Evolutionary conservation across 768 basidiomycete species (phyloP), one percentile per base, ranked within the genome.

Genomic region (Suillus luteus): DNA sequence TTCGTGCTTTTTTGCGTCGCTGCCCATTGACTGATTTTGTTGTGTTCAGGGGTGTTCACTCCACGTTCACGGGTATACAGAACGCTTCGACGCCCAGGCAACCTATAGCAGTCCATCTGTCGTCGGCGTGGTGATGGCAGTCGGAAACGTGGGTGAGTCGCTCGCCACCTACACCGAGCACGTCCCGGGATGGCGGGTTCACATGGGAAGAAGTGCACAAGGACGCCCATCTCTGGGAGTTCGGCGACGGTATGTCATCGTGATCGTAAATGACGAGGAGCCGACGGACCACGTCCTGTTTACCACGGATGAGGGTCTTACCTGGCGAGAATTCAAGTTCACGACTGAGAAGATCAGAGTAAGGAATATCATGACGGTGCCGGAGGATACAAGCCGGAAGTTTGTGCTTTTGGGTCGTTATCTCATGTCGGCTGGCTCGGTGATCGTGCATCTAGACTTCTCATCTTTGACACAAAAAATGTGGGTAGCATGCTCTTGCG

Each of bases 131-230:
- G 83, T 99, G 76, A 92, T 99, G 85, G 97, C 91, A 1, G 95
- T 98, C 52, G 97, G 97, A 9, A 99, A 94, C 69, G 96, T 99
- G 15, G 97, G 97, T 46, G 90, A 94, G 66, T 72, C 78, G 1
- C 85, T 99, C 2, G 87, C 85, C 0, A 79, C 88, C 0, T 99
- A 99, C 78, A 83, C 81, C 4, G 91, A 98, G 37, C 74, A 97
- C 95, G 48, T 94, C 93, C 62, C 93, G 97, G 5, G 94, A 99
- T 69, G 97, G 88, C 2, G 97, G 97, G 10, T 97, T 97, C 77
- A 95, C 93, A 0, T 99, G 97, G 97, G 88, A 97, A 73, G 97
- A 99, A 78, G 90, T 99, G 0, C 95, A 95, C 80, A 99, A 99
- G 74, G 96, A 96, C 68, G 96, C 97, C 0, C 92, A 99, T 72